Evolutionary conservation across 306 rosid genomes (phyloP), one percentile per base, ranked within the genome.

Genomic region (Styphnolobium japonicum): DNA sequence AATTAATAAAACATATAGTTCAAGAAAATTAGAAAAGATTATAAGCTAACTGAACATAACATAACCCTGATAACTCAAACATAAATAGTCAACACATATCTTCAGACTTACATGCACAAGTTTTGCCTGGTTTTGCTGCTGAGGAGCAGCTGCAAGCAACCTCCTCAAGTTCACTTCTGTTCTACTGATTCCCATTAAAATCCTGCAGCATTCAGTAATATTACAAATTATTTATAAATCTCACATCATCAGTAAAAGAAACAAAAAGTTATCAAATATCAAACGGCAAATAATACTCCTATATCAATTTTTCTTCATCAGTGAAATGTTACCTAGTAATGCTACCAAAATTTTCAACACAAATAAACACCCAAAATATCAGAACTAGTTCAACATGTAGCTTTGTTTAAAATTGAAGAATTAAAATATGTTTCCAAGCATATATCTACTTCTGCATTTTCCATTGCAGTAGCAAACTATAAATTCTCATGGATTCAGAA

Each of bases 151-250:
- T 23, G 90, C 90, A 64, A 94, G 94, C 82, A 95, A 86, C 85
- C 98, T 88, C 88, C 76, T 88, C 80, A 92, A 87, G 83, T 95
- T 95, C 74, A 95, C 92, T 85, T 92, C 98, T 31, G 86, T 91
- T 87, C 89, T 92, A 83, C 92, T 87, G 80, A 87, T 86, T 75
- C 89, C 93, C 97, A 94, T 94, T 37, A 21, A 74, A 77, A 48
- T 36, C 83, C 88, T 89, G 72, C 29, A 85, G 68, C 23, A 23
- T 67, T 78, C 11, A 16, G 23, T 51, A 60, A 65, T 48, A 36
- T 22, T 14, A 21, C 37, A 42, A 40, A 73, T 37, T 53, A 53
- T n/a, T 43, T 36, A 18, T n/a, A 16, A 42, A 74, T 68, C 40
- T 34, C 45, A 63, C 34, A 62, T 70, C 63, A 63, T 9, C 12